A percentile compares a stretch with the other conserved stretches of the same genome.
Conservation (phyloP, 1,284 basidiomycete species). For the Coriolopsis trogii region DNA sequence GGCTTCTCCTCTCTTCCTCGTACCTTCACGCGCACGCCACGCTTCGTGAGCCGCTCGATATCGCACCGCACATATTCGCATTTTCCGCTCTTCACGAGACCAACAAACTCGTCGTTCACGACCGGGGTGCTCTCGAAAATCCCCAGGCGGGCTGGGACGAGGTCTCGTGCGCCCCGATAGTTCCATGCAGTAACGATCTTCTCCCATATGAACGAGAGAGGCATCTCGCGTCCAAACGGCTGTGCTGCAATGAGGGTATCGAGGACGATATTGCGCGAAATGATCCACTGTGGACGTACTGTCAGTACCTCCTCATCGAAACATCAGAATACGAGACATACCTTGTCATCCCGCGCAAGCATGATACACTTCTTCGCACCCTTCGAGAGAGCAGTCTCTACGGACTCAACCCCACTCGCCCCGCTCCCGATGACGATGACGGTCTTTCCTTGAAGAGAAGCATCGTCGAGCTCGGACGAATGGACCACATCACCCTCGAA, state of each 20-base stretch:
- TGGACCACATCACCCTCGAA: conserved; percentile 54
- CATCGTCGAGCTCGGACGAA: conserved; percentile 51
- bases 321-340: conserved; percentile 5
- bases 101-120: conserved; percentile 61
- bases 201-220: conserved; percentile 56
- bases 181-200: conserved; percentile 50
- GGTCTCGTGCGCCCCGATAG: conserved; percentile 54
- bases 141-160: conserved; percentile 44
- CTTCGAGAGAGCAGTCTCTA: conserved; percentile 52
- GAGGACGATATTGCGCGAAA: conserved; percentile 56
- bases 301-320: background rate
- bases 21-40: conserved; percentile 44
- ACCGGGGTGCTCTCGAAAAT: conserved; percentile 57
- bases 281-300: conserved; percentile 48
- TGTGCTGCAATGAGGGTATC: conserved; percentile 58
- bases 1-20: conserved; percentile 34
- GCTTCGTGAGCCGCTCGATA: conserved; percentile 45
- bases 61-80: conserved; percentile 61
- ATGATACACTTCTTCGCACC: conserved; percentile 50
- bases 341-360: conserved; percentile 46
- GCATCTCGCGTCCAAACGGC: conserved; percentile 61
- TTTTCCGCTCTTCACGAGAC: conserved; percentile 50
- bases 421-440: conserved; percentile 60
- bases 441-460: conserved; percentile 47
- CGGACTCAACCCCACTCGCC: conserved; percentile 63